These are phyloP conservation scores for Yamadazyma kanchanaburiensis DNA, from an alignment of 1,139 yeast species.

Conservation along the genomic window DNA sequence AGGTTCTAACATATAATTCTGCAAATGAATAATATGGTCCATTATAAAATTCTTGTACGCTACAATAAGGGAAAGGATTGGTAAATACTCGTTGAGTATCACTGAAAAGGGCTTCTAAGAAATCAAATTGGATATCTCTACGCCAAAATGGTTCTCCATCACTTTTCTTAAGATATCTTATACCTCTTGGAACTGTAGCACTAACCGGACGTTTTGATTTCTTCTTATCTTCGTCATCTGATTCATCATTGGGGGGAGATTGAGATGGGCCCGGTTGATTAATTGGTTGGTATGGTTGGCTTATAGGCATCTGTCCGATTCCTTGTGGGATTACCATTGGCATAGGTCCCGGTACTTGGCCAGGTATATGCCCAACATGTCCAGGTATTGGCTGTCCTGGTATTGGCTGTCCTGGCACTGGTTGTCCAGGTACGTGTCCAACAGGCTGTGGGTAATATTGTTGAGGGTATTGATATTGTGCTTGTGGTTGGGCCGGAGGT, in stretches of 20 bases:
- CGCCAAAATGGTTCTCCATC: conserved; percentile 95
- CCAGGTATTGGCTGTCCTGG: too few relatives aligned
- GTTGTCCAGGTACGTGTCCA: too few relatives aligned
- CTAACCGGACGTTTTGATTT: conserved; percentile 12
- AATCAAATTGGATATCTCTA: conserved; percentile 82
- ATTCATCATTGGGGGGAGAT: conserved; percentile 1
- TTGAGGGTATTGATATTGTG: conserved; percentile 1
- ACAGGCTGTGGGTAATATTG: not conserved
- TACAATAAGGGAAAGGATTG: conserved; percentile 45
- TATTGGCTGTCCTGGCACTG: too few relatives aligned
- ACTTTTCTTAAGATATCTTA: conserved; percentile 68
- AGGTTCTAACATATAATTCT: conserved; percentile 78
- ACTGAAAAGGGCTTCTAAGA: conserved; percentile 61
- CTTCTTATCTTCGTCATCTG: conserved; percentile 6
- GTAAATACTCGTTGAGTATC: conserved; percentile 67
- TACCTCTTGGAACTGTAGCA: conserved; percentile 20
- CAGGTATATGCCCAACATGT: too few relatives aligned
- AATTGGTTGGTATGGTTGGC: too few relatives aligned
- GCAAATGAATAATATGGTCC: conserved; percentile 66
- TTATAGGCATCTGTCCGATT: too few relatives aligned
- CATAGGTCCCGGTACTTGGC: too few relatives aligned
- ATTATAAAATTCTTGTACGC: conserved; percentile 33
- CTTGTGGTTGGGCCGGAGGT: not conserved
- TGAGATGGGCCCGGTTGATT: too few relatives aligned
- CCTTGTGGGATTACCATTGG: too few relatives aligned